phyloP scores from a whole-genome alignment of 176 grass and related monocot species.

The Hordeum marinum region DNA sequence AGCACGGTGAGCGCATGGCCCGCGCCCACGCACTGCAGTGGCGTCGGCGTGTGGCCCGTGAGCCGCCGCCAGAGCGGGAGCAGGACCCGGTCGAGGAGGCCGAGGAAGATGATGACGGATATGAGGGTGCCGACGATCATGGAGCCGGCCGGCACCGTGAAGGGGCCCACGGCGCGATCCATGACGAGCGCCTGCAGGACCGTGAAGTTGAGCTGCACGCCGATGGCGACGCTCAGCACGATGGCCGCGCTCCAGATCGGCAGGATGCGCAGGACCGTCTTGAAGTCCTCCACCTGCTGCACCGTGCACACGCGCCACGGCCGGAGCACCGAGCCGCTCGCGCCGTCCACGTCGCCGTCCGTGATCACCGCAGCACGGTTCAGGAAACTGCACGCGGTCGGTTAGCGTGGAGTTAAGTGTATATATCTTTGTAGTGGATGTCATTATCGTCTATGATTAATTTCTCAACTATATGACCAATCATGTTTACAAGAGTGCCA shows the following conservation, averaged over 20 bases:
- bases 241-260: slow-evolving; percentile 59
- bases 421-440: neutral
- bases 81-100: slow-evolving; percentile 50
- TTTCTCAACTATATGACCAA: no score
- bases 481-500: neutral
- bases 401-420: neutral
- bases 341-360: slow-evolving; percentile 21
- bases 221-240: slow-evolving; percentile 45
- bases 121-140: slow-evolving; percentile 19
- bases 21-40: slow-evolving; percentile 49
- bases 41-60: slow-evolving; percentile 32
- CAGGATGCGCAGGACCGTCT: slow-evolving; percentile 51
- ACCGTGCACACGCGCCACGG: slow-evolving; percentile 69
- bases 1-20: slow-evolving; percentile 46
- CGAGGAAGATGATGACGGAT: slow-evolving; percentile 33
- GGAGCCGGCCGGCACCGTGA: slow-evolving; percentile 60
- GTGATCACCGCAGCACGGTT: slow-evolving; percentile 66
- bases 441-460: neutral
- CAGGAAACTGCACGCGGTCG: slow-evolving; percentile 36
- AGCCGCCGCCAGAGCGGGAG: slow-evolving; percentile 41
- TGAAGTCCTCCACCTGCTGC: slow-evolving; percentile 69
- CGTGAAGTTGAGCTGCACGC: slow-evolving; percentile 53
- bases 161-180: slow-evolving; percentile 55
- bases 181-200: slow-evolving; percentile 70
- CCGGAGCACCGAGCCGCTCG: slow-evolving; percentile 7